Percentiles rank a stretch among this genome's conserved stretches.
Conservation (phyloP, 768 basidiomycete species). For the Hericium erinaceus region DNA sequence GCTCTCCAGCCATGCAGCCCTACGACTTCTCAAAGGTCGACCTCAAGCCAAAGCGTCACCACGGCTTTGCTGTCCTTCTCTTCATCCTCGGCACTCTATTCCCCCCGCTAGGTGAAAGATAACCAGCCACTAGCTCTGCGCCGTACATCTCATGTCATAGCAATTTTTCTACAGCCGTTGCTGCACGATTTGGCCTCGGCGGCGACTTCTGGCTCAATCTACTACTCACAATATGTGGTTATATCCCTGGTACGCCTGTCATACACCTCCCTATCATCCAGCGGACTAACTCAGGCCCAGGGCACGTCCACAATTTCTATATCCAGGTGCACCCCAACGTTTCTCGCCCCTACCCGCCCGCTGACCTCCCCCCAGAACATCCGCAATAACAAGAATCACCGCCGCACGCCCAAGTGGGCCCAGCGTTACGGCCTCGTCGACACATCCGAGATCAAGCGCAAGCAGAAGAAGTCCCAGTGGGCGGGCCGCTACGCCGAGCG, state of each 20-base stretch:
- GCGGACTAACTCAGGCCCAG: slow-evolving; percentile 26
- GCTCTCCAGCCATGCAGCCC: background rate
- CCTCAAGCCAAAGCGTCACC: slow-evolving; percentile 30
- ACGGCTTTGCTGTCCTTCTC: slow-evolving; percentile 73
- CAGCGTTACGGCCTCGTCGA: slow-evolving; percentile 85
- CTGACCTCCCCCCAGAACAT: slow-evolving; percentile 52
- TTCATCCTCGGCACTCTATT: slow-evolving; percentile 87
- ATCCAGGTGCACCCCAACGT: slow-evolving; percentile 31
- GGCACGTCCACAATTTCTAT: slow-evolving; percentile 90
- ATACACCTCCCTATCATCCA: background rate
- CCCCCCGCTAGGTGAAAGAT: slow-evolving; percentile 72
- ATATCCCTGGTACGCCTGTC: slow-evolving; percentile 61
- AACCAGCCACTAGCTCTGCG: background rate
- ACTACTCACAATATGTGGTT: slow-evolving; percentile 81
- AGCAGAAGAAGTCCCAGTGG: slow-evolving; percentile 80
- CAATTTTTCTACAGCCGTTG: slow-evolving; percentile 55
- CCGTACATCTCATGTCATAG: slow-evolving; percentile 2
- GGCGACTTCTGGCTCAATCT: slow-evolving; percentile 88
- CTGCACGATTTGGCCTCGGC: slow-evolving; percentile 87
- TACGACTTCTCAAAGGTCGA: background rate
- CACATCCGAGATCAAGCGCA: slow-evolving; percentile 66
- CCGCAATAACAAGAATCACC: slow-evolving; percentile 88
- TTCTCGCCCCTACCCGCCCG: background rate
- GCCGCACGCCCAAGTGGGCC: slow-evolving; percentile 94
- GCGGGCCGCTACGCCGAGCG: slow-evolving; percentile 80